These are phyloP conservation scores for Scheffersomyces coipomensis DNA, from an alignment of 805 yeast genomes.

Conservation along the genomic window DNA sequence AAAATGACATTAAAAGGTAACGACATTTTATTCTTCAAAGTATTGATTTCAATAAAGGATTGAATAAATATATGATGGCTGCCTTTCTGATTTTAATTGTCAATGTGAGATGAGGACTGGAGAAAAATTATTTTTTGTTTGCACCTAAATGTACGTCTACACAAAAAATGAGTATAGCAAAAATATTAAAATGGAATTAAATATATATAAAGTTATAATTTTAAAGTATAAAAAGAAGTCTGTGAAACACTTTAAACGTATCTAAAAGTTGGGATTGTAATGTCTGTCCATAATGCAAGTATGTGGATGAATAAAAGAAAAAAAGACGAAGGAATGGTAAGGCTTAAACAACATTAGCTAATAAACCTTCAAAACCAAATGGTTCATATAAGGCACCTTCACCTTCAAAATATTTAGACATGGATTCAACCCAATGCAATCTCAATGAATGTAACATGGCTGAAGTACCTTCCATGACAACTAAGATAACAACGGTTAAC, in stretches of 20 bases:
- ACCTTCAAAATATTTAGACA: slow-evolving; percentile 97
- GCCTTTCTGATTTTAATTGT: not conserved
- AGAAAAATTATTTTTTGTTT: too few relatives aligned
- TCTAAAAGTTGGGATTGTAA: too few relatives aligned
- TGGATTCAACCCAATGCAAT: slow-evolving; percentile 98
- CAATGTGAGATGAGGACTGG: too few relatives aligned
- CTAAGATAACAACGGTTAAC: slow-evolving; percentile 86
- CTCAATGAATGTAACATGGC: slow-evolving; percentile 99
- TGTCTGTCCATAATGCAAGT: too few relatives aligned
- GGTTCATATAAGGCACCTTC: slow-evolving; percentile 92
- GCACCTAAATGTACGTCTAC: too few relatives aligned
- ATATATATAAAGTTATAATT: too few relatives aligned
- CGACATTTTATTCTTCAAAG: not conserved
- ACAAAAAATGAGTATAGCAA: too few relatives aligned
- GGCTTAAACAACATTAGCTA: slow-evolving; percentile 18
- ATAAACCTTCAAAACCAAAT: slow-evolving; percentile 60
- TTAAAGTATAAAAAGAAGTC: too few relatives aligned
- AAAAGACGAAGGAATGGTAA: too few relatives aligned
- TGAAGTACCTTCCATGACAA: slow-evolving; percentile 97
- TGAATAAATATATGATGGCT: not conserved
- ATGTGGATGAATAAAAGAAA: too few relatives aligned
- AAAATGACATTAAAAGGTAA: slow-evolving; percentile 18
- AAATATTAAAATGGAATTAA: too few relatives aligned
- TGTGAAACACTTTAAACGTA: too few relatives aligned
- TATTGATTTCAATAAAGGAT: not conserved